A percentile compares a stretch with the other conserved stretches of the same genome.
phyloP scores from a whole-genome alignment of 805 yeast species.

The Saccharomyces eubayanus region DNA sequence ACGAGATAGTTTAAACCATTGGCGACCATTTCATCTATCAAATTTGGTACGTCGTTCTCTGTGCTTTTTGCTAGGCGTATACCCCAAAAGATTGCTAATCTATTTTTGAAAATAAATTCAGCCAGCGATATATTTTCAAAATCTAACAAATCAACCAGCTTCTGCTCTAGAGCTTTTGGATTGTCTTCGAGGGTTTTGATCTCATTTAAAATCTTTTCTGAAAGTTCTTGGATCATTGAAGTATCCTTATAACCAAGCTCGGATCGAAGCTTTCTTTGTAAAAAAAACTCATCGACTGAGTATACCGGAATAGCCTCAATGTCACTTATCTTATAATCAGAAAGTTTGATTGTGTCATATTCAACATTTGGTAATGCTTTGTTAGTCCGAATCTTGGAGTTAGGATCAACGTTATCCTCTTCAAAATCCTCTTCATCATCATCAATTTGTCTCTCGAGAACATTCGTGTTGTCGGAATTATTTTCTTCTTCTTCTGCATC shows the following conservation, averaged over 20 bases:
- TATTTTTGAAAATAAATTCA: slow-evolving; percentile 41
- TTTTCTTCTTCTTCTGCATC: slow-evolving; percentile 20
- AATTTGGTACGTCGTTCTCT: slow-evolving; percentile 29
- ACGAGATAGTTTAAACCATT: slow-evolving; percentile 37
- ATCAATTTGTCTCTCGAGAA: slow-evolving; percentile 23
- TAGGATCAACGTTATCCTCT: neutral
- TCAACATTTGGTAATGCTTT: slow-evolving; percentile 6
- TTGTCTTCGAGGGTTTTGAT: slow-evolving; percentile 34
- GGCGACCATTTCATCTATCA: slow-evolving; percentile 39
- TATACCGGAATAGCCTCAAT: slow-evolving; percentile 26
- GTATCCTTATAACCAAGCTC: slow-evolving; percentile 32
- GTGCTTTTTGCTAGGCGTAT: slow-evolving; percentile 36
- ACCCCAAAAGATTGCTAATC: slow-evolving; percentile 48
- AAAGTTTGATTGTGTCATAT: neutral
- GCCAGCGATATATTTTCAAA: slow-evolving; percentile 45
- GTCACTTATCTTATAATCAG: slow-evolving; percentile 1
- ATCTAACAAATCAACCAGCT: slow-evolving; percentile 45
- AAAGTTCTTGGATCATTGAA: slow-evolving; percentile 33
- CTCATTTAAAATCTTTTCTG: slow-evolving; percentile 34
- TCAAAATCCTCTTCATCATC: slow-evolving; percentile 22
- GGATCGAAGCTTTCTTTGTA: slow-evolving; percentile 42
- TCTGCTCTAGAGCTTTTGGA: slow-evolving; percentile 42
- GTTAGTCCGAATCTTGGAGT: slow-evolving; percentile 9
- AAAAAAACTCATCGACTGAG: slow-evolving; percentile 43
- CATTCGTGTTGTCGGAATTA: slow-evolving; percentile 24